Evolutionary conservation across 345 rosid species (phyloP).

Genomic region (Dipteronia dyeriana): DNA sequence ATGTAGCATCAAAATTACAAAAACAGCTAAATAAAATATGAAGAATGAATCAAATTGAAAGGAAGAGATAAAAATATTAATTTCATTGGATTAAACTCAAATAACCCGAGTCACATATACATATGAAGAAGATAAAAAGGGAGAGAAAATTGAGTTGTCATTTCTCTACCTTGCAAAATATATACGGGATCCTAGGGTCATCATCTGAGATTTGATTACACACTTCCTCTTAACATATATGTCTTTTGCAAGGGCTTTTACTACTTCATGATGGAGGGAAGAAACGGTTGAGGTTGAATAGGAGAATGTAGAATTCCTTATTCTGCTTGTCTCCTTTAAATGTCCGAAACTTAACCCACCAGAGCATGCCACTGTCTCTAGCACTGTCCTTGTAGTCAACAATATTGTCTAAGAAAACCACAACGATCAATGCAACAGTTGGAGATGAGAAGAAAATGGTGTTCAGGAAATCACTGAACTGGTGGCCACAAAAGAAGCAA

Average conservation of each 20-base stretch:
- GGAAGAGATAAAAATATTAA: slow-evolving; percentile 12
- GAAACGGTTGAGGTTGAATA: slow-evolving; percentile 92
- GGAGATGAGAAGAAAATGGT: slow-evolving; percentile 92
- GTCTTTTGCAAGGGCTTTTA: background rate
- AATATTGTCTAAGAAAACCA: slow-evolving; percentile 88
- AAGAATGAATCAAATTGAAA: slow-evolving; percentile 1
- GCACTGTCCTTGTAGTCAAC: slow-evolving; percentile 87
- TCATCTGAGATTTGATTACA: slow-evolving; percentile 23
- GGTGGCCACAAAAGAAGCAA: slow-evolving; percentile 18
- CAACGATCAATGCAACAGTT: slow-evolving; percentile 74
- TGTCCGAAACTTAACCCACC: slow-evolving; percentile 93
- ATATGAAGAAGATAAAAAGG: background rate
- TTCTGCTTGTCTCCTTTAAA: slow-evolving; percentile 87
- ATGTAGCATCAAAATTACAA: background rate
- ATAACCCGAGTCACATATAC: slow-evolving; percentile 21
- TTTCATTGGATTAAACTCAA: slow-evolving; percentile 24
- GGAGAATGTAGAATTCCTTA: slow-evolving; percentile 94
- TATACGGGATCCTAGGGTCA: background rate
- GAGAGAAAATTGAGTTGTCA: slow-evolving; percentile 25
- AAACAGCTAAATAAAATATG: background rate
- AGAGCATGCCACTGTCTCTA: slow-evolving; percentile 88
- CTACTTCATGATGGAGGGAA: slow-evolving; percentile 81
- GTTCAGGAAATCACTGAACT: slow-evolving; percentile 97
- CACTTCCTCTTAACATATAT: slow-evolving; percentile 18
- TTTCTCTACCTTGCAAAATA: slow-evolving; percentile 21